Conservation (phyloP, 306 rosid genomes). For the Lablab purpureus region DNA sequence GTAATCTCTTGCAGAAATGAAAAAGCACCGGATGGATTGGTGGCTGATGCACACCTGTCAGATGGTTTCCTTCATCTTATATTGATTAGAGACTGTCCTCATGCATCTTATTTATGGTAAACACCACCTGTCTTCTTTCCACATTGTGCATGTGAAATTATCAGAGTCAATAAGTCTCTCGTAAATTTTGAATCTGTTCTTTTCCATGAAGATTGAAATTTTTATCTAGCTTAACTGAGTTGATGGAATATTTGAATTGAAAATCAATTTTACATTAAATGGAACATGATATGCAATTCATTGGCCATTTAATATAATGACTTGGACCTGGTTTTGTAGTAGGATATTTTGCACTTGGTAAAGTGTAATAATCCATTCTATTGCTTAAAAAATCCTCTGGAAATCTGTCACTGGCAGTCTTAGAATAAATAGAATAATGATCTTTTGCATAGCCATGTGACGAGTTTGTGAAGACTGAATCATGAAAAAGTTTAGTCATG, state of each 20-base stretch:
- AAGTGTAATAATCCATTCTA: neutral
- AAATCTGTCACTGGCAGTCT: slow-evolving; percentile 11
- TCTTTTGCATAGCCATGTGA: slow-evolving; percentile 11
- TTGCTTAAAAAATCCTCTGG: neutral
- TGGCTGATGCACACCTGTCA: slow-evolving; percentile 95
- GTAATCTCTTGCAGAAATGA: slow-evolving; percentile 87
- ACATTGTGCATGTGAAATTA: neutral
- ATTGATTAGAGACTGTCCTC: slow-evolving; percentile 84
- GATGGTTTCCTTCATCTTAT: slow-evolving; percentile 94
- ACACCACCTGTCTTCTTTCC: slow-evolving; percentile 1
- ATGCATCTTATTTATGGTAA: slow-evolving; percentile 84
- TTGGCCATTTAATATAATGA: neutral
- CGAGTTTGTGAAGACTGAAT: neutral
- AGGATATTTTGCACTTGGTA: too few species aligned
- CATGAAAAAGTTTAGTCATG: neutral
- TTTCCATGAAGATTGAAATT: neutral
- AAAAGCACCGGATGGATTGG: slow-evolving; percentile 95
- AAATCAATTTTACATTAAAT: neutral
- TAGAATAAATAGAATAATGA: neutral
- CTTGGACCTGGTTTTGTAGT: neutral
- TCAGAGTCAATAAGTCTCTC: slow-evolving; percentile 20
- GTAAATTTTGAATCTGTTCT: slow-evolving; percentile 19
- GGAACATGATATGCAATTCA: neutral
- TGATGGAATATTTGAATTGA: slow-evolving; percentile 11
- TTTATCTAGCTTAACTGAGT: slow-evolving; percentile 24